A percentile compares a stretch with the other conserved stretches of the same genome.
These are phyloP conservation scores for Cucurbita moschata DNA, from an alignment of 306 rosid species.

Conservation along the genomic window DNA sequence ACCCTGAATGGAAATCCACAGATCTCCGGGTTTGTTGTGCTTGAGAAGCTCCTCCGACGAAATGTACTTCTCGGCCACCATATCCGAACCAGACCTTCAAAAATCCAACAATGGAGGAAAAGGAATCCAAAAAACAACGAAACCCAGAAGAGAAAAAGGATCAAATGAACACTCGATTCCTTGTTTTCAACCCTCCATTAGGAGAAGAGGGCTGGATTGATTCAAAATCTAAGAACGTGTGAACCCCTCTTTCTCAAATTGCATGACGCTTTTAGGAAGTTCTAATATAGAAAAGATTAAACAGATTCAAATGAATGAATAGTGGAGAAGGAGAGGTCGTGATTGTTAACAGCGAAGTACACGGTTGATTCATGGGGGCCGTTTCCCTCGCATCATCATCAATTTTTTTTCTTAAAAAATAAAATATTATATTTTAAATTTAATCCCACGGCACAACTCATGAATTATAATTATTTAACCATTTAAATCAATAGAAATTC, in stretches of 20 bases:
- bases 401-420: too few relatives aligned
- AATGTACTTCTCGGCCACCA: constrained; percentile 18
- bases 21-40: constrained; percentile 19
- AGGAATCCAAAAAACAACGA: background rate
- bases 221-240: background rate
- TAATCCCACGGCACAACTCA: too few relatives aligned
- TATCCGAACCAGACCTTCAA: background rate
- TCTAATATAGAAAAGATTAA: background rate
- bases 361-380: background rate
- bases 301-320: background rate
- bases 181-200: background rate
- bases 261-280: background rate
- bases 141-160: background rate
- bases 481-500: too few relatives aligned
- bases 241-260: background rate
- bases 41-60: constrained; percentile 16
- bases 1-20: constrained; percentile 30
- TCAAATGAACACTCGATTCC: background rate
- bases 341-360: constrained; percentile 5
- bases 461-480: too few relatives aligned
- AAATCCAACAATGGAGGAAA: background rate
- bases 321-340: background rate
- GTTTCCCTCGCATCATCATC: background rate
- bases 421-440: too few relatives aligned
- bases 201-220: background rate